Evolutionary conservation across 495 filamentous ascomycete genomes (phyloP).

Genomic region (Sordaria brevicollis): DNA sequence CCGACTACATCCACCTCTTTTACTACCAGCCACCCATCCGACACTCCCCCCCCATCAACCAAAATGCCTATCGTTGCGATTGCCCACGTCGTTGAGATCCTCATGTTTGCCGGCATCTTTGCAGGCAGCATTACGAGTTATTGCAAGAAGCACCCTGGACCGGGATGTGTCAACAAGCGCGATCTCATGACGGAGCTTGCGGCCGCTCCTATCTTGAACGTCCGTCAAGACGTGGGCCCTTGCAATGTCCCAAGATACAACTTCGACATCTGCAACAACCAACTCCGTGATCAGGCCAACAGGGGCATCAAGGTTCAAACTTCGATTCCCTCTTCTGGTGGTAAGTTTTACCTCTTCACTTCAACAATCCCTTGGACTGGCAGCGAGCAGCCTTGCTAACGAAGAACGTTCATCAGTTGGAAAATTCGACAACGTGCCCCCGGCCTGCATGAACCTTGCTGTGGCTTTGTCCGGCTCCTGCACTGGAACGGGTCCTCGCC

Average conservation of each 20-base stretch:
- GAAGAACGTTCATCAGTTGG: not conserved
- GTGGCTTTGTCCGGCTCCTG: constrained; percentile 9
- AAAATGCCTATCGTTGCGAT: not conserved
- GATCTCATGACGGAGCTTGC: not conserved
- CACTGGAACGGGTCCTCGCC: constrained; percentile 1
- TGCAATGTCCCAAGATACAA: constrained; percentile 10
- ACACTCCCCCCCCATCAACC: not conserved
- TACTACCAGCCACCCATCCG: not conserved
- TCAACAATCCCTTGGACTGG: not conserved
- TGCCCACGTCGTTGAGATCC: not conserved
- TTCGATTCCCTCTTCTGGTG: constrained; percentile 1
- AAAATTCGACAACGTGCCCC: constrained; percentile 9
- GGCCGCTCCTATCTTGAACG: not conserved
- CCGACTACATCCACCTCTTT: too few relatives aligned
- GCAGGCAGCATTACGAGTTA: not conserved
- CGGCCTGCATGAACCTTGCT: constrained; percentile 12
- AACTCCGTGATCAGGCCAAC: constrained; percentile 1
- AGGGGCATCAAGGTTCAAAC: not conserved
- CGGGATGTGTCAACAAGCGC: constrained; percentile 2
- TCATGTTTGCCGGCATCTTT: not conserved
- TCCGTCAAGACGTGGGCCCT: constrained; percentile 3
- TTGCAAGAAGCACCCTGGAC: not conserved
- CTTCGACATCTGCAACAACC: constrained; percentile 4
- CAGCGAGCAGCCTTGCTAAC: not conserved
- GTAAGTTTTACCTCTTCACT: not conserved